Conservation (phyloP, 2,329 filamentous ascomycete genomes). For the Colletotrichum karsti region DNA sequence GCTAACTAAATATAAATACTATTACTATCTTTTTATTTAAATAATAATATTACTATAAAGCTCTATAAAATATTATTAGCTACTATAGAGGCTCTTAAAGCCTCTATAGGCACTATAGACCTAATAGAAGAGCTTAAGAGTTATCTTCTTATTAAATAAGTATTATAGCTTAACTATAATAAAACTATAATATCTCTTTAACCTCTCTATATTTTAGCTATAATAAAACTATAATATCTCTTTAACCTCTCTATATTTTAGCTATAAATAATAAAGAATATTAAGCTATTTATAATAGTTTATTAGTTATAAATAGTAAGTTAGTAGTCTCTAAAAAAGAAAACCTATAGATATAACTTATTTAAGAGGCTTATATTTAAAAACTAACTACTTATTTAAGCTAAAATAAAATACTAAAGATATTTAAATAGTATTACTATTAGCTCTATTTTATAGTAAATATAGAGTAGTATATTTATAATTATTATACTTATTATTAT, state of each 20-base stretch:
- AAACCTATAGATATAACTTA: neutral
- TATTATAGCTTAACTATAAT: too few relatives aligned
- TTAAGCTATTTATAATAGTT: neutral
- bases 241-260: accelerated
- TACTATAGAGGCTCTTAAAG: too few relatives aligned
- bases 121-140: too few relatives aligned
- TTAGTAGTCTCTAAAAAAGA: neutral
- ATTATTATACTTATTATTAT: neutral
- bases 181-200: neutral
- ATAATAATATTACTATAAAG: too few relatives aligned
- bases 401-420: neutral
- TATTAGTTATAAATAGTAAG: neutral
- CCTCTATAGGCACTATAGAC: too few relatives aligned
- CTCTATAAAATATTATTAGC: too few relatives aligned
- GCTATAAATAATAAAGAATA: neutral
- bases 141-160: too few relatives aligned
- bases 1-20: too few relatives aligned
- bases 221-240: neutral
- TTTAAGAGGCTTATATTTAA: neutral
- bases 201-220: accelerated
- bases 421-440: neutral
- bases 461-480: neutral
- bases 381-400: neutral
- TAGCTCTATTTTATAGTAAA: neutral
- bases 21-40: too few relatives aligned